phyloP scores from a whole-genome alignment of 768 basidiomycete species.

The Naematelia aurantialba region DNA sequence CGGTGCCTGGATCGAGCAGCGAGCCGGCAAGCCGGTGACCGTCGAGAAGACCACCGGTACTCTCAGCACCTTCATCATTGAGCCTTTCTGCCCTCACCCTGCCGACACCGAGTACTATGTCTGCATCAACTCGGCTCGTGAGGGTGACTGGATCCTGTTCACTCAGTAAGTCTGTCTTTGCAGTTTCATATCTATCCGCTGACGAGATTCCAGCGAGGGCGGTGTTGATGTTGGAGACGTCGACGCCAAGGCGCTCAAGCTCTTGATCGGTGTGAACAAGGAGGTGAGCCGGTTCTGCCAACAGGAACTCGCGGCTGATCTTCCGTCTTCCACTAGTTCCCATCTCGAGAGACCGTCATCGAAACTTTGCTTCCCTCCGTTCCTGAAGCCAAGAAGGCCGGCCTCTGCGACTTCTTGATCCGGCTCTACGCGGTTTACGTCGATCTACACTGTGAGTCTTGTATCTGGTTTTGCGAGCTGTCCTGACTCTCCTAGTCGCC shows the following conservation, averaged over 20 bases:
- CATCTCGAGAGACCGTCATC: conserved; percentile 71
- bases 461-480: not conserved
- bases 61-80: conserved; percentile 94
- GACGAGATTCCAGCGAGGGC: conserved; percentile 62
- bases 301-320: not conserved
- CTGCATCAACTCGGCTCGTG: conserved; percentile 91
- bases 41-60: conserved; percentile 93
- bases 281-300: conserved; percentile 47
- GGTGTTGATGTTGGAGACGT: conserved; percentile 99
- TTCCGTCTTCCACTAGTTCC: conserved; percentile 57
- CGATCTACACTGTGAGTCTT: conserved; percentile 73
- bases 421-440: conserved; percentile 96
- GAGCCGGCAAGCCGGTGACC: conserved; percentile 89
- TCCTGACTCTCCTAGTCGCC: conserved; percentile 57
- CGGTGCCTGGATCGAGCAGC: conserved; percentile 76
- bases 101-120: conserved; percentile 95
- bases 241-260: conserved; percentile 89
- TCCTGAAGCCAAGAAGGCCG: conserved; percentile 76
- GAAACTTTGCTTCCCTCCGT: conserved; percentile 75
- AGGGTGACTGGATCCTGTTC: conserved; percentile 95
- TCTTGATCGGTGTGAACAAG: conserved; percentile 69
- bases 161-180: conserved; percentile 59
- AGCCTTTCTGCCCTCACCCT: conserved; percentile 97
- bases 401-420: conserved; percentile 89
- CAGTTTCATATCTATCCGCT: not conserved